phyloP scores from a whole-genome alignment of 352 stramenopile species.

The Pythium insidiosum region DNA sequence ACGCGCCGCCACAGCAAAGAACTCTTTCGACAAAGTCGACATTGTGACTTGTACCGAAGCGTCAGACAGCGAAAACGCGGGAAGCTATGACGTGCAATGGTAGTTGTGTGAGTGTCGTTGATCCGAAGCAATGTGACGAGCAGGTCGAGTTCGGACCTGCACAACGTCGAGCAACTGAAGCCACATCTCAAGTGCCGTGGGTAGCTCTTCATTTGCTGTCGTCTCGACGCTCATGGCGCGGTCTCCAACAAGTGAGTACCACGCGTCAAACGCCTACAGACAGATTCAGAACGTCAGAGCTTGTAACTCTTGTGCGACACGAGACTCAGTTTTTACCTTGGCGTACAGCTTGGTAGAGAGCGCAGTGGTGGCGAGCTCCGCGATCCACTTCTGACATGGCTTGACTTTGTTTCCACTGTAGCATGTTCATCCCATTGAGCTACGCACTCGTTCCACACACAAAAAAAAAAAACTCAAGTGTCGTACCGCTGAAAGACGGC shows the following conservation, averaged over 20 bases:
- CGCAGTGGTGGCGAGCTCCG: constrained; percentile 49
- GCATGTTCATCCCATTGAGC: neutral
- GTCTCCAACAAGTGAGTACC: constrained; percentile 57
- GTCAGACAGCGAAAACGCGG: neutral
- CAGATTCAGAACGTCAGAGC: neutral
- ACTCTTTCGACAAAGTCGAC: constrained; percentile 31
- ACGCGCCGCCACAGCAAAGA: constrained; percentile 28
- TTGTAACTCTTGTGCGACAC: no score
- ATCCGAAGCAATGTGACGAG: no score
- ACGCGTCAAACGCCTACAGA: constrained; percentile 62
- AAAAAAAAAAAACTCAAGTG: neutral
- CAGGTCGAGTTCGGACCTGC: constrained; percentile 61
- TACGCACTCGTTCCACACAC: neutral
- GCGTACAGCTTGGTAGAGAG: constrained; percentile 40
- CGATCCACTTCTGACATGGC: constrained; percentile 72
- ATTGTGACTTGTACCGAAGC: neutral
- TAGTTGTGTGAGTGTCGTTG: no score
- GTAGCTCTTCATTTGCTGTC: constrained; percentile 62
- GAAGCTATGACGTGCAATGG: no score
- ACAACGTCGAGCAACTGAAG: constrained; percentile 64
- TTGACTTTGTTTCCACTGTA: constrained; percentile 66
- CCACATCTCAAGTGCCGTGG: constrained; percentile 52
- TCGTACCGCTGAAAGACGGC: constrained; percentile 53
- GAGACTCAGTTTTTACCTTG: no score
- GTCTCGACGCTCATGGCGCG: no score